phyloP scores from a whole-genome alignment of 75 land plant genomes.

The Larix kaempferi region DNA sequence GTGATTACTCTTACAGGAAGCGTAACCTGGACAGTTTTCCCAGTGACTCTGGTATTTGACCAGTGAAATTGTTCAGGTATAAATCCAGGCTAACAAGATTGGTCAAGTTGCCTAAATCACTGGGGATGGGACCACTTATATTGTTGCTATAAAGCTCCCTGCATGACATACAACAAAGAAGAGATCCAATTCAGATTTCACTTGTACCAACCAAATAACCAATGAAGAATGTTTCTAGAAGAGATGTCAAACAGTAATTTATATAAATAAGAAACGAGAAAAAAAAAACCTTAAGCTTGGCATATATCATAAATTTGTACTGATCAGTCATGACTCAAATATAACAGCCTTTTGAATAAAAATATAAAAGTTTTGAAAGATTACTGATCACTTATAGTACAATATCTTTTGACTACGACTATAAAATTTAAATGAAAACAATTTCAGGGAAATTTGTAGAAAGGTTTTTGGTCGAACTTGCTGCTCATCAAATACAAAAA shows the following conservation, averaged over 20 bases:
- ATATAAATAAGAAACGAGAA: background rate
- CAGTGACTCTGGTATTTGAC: slow-evolving; percentile 74
- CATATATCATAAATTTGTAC: background rate
- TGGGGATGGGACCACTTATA: slow-evolving; percentile 83
- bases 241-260: background rate
- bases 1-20: slow-evolving; percentile 69
- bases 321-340: too few relatives aligned
- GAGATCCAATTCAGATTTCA: background rate
- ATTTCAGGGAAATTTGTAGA: background rate
- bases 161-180: slow-evolving; percentile 18
- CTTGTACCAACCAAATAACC: background rate
- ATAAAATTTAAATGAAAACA: background rate
- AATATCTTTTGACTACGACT: background rate
- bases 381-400: background rate
- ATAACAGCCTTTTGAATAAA: too few relatives aligned
- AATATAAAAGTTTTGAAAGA: too few relatives aligned
- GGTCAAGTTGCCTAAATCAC: slow-evolving; percentile 86
- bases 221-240: slow-evolving; percentile 4
- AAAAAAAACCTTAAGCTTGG: background rate
- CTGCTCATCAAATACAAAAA: background rate
- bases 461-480: background rate
- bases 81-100: slow-evolving; percentile 93
- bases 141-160: slow-evolving; percentile 99
- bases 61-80: slow-evolving; percentile 80
- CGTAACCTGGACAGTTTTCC: slow-evolving; percentile 75